Base-by-base conservation (phyloP, 805 yeast genomes). In the Myxozyma vanderwaltii region DNA sequence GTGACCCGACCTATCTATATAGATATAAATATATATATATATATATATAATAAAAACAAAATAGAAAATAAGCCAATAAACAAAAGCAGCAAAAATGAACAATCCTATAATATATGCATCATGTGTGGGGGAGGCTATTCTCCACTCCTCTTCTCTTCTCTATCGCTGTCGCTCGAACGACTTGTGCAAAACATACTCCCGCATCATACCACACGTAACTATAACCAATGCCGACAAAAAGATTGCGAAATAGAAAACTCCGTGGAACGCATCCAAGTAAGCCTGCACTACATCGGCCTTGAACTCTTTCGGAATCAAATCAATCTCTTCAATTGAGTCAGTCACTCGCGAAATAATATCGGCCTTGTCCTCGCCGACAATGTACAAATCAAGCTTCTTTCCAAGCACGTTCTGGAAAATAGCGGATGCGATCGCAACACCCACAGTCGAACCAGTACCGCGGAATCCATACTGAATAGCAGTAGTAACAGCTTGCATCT, bases 401-500 rank as follows among this genome's bases (percentile, higher is more conserved):
- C 63, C 63, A 52, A 82, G 72, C 15, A 74, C 69, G 33, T 72
- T 71, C 67, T 82, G 85, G 71, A 83, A 83, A 36, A 82, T 76
- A 1, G 86, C 83, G 39, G 82, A 75, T 1, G 85, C 83, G 17
- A 82, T 68, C 1, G 87, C 75, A 21, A 86, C 88, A 51, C 90
- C 90, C 48, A 86, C 73, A 0, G 89, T 85, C 6, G 87, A 82
- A 0, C 90, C 90, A 0, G 87, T 83, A 12, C 89, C 80, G 69
- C 89, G 77, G 71, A 85, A 85, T 0, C 87, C 87, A 69, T 87
- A 87, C 63, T 86, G 89, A 61, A 87, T 84, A 0, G 91, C 86
- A 0, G 91, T 87, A 1, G 88, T 85, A 31, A 87, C 78, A 1
- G 92, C 91, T 68, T 85, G 91, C 64, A 79, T 79, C 46, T 78